Base-by-base conservation (phyloP, 306 rosid genomes). In the Myrica gale region DNA sequence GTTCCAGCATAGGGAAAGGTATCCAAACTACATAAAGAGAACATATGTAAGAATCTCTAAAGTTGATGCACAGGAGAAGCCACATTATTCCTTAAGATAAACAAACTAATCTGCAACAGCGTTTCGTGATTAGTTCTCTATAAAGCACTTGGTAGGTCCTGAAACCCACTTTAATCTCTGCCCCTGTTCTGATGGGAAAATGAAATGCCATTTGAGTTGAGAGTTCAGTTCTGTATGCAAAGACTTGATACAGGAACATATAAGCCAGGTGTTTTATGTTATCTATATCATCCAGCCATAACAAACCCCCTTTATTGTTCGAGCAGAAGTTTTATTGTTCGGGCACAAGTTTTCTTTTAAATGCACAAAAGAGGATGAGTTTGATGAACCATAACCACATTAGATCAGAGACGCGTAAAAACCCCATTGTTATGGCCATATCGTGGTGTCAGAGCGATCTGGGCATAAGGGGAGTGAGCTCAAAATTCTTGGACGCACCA, bases 1-100 rank as follows among this genome's bases (percentile, higher is more conserved):
- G 99, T 95, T 77, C 99, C 97, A 74, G 99, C 99, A 85, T 95
- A 95, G 11, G 99, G 99, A 80, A 92, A 95, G 42, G 99, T 95
- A 87, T 95, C 99, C 96, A 95, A 84, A 81, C 99, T 95, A 83
- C 87, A 92, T 44, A 51, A 57, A 69, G 41, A 78, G 7, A 78
- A 20, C 78, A 73, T n/a, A 52, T 21, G 51, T 87, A 56, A 82
- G 70, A 26, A 68, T 23, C 50, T 47, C 11, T 12, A n/a, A 66
- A 65, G 12, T 9, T 11, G 37, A 53, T 23, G 68, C 43, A 48
- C 54, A 62, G 19, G 62, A 80, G 42, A 80, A 63, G 16, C 72
- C 10, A 75, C 32, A 73, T 32, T 32, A 32, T 32, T 32, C 3
- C 37, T 32, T 32, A 32, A 32, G 37, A 32, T 32, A 32, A 32